phyloP scores from a whole-genome alignment of 495 filamentous ascomycete genomes.

The Xylaria flabelliformis region DNA sequence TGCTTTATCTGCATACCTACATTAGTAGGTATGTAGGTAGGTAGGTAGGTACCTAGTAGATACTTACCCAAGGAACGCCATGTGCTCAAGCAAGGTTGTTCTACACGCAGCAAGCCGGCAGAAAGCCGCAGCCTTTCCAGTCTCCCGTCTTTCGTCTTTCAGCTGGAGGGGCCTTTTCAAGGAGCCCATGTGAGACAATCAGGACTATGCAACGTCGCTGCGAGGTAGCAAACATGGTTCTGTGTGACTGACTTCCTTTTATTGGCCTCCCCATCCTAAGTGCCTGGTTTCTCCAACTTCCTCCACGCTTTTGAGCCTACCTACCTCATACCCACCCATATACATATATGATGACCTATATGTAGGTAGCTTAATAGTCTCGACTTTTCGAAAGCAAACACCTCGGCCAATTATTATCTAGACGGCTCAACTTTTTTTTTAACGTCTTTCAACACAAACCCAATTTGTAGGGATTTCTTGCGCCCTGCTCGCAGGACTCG shows the following conservation, averaged over 20 bases:
- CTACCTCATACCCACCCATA: background rate
- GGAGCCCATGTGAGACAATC: background rate
- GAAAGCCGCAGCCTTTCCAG: background rate
- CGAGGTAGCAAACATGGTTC: background rate
- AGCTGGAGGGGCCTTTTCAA: background rate
- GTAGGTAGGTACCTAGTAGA: too few relatives aligned
- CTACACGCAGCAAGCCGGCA: background rate
- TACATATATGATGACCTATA: background rate
- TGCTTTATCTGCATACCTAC: background rate
- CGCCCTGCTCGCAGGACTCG: background rate
- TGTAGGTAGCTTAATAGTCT: background rate
- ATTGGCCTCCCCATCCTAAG: background rate
- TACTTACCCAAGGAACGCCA: too few relatives aligned
- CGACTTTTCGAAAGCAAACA: background rate
- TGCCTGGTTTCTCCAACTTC: background rate
- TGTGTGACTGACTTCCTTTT: background rate
- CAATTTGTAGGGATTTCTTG: background rate
- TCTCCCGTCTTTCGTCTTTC: background rate
- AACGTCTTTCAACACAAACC: background rate
- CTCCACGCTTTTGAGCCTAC: background rate
- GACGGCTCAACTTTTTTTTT: background rate
- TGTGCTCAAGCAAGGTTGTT: conserved; percentile 9
- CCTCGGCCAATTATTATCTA: background rate
- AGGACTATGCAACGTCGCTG: background rate
- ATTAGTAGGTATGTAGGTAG: too few relatives aligned